Evolutionary conservation across 2,329 filamentous ascomycete genomes (phyloP).

Genomic region (Sclerotinia nivalis): DNA sequence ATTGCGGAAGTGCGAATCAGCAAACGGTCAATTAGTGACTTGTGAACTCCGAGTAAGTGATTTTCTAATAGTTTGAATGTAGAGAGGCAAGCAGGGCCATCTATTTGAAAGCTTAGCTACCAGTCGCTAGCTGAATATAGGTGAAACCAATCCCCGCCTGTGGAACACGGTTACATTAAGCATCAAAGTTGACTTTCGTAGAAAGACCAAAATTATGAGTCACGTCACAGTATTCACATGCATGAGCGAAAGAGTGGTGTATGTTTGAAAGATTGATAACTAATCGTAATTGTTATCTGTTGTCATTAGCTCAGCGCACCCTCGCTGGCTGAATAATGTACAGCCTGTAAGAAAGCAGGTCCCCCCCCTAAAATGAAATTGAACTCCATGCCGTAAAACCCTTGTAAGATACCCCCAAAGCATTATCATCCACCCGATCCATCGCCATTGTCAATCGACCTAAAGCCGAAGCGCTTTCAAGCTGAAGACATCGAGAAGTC

Average conservation of each 20-base stretch:
- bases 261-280: slow-evolving; percentile 29
- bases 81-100: not conserved
- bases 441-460: slow-evolving; percentile 18
- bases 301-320: slow-evolving; percentile 37
- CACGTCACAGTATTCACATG: not conserved
- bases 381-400: slow-evolving; percentile 37
- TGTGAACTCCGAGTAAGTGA: too few relatives aligned
- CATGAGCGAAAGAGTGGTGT: not conserved
- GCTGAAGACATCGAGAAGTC: slow-evolving; percentile 26
- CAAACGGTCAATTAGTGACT: not conserved
- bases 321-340: slow-evolving; percentile 40
- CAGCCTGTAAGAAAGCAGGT: slow-evolving; percentile 30
- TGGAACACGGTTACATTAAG: not conserved
- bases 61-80: not conserved
- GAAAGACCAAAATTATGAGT: accelerated
- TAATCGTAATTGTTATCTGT: slow-evolving; percentile 29
- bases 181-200: too few relatives aligned
- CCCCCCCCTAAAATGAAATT: slow-evolving; percentile 27
- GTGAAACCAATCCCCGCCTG: not conserved
- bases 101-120: not conserved
- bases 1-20: not conserved
- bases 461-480: slow-evolving; percentile 27
- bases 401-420: slow-evolving; percentile 33
- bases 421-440: slow-evolving; percentile 35
- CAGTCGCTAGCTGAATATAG: not conserved